Base-by-base conservation (phyloP, 1,284 basidiomycete species). In the Apiotrichum gracile region DNA sequence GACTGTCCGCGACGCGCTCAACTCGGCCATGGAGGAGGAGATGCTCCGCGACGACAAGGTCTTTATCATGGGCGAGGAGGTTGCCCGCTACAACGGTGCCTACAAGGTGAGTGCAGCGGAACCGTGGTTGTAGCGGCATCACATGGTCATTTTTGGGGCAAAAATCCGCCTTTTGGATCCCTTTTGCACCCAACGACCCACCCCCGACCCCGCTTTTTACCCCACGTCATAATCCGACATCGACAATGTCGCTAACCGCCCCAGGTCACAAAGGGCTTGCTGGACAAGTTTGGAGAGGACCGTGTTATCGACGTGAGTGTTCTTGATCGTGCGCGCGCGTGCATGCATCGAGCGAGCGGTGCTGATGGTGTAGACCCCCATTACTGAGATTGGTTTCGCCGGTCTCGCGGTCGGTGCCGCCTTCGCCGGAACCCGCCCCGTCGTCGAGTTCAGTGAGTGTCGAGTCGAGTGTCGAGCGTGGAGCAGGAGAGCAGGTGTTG, bases 201-300 rank as follows among this genome's bases (percentile, higher is more conserved):
- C 8, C 39, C 39, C 8, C 6, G 16, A 19, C 4, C 19, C 38
- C n/a, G 22, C 8, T 10, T 40, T 21, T 7, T 16, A 9, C 38
- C 38, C 19, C 22, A n/a, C 38, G 21, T 39, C 21, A 21, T 19
- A n/a, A 5, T 10, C 33, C 13, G 17, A 14, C 33, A 14, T 34
- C 33, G 33, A 8, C 29, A 14, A 31, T 22, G 24, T 10, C n/a
- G n/a, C 19, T 45, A 12, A 31, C 27, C 14, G 7, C 6, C 10
- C 46, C 54, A 93, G 90, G 85, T 97, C 69, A 96, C 92, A 62
- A 97, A 97, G 79, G 96, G 96, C 57, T 83, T 98, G 25, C 82
- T 97, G 64, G 96, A 99, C 83, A 98, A 98, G 81, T 99, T 97
- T 64, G 96, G 96, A 64, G 94, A 97, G 80, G 92, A 90, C 79